Base-by-base conservation (phyloP, 805 yeast species). In the Kodamaea fukazawae region DNA sequence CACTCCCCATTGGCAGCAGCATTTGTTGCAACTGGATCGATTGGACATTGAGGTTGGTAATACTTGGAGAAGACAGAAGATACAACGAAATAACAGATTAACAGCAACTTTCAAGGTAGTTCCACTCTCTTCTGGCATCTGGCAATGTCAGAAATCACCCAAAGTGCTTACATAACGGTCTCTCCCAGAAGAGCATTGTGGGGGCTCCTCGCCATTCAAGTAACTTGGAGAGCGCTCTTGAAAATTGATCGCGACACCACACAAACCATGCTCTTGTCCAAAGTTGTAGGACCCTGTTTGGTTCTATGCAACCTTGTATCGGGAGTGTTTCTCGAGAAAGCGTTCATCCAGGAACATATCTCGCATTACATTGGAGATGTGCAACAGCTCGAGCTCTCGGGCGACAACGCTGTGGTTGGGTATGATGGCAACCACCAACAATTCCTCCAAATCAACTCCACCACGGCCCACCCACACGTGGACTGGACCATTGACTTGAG, bases 271-370 rank as follows among this genome's bases (percentile, higher is more conserved):
- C 20, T 25, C 20, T 22, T 32, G 14, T 32, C 23, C n/a, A 16
- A 32, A 32, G 35, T 22, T 8, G 20, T 32, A 32, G 35, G 35
- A 27, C 13, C 26, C 10, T 32, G 35, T 23, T 32, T 15, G 25
- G 15, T 32, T 27, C n/a, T 32, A 15, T 20, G 35, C 35, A 16
- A 20, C 7, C 23, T 44, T 34, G 36, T 33, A 6, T 34, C 39
- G 28, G 57, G 54, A 5, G 57, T 60, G 4, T 67, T 59, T 47
- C 58, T 68, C 17, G 83, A 78, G 38, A 81, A 78, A 44, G 79
- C 81, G 0, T 76, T 72, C 51, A 57, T 58, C 12, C 63, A 63
- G 25, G 86, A 81, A 48, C 79, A 83, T 82, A 71, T 76, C 33
- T 54, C 67, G 7, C 63, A 62, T 18, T 27, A 34, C 22, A 36